These are phyloP conservation scores for Leucocoprinus birnbaumii DNA, from an alignment of 768 basidiomycete genomes.

Conservation along the genomic window DNA sequence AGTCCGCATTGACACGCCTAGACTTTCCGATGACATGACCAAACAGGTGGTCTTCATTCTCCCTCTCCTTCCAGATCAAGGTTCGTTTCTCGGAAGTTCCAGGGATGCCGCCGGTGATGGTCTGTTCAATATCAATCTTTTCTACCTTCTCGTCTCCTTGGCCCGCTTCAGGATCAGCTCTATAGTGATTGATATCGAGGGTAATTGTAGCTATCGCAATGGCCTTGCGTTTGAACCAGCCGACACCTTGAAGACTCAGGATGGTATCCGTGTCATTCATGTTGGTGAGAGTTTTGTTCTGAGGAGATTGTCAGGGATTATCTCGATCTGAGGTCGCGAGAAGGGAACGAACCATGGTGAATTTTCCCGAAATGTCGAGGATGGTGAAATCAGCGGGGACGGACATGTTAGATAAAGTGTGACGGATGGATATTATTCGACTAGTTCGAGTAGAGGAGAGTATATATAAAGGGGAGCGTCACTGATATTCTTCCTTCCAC, in stretches of 20 bases:
- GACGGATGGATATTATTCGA: too few relatives aligned
- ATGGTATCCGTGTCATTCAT: constrained; percentile 48
- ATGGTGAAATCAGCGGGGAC: constrained; percentile 58
- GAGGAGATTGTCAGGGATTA: not conserved
- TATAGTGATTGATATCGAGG: constrained; percentile 62
- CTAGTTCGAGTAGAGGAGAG: not conserved
- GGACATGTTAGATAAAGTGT: constrained; percentile 46
- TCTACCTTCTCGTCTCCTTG: constrained; percentile 45
- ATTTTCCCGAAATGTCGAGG: constrained; percentile 60
- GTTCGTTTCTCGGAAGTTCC: constrained; percentile 54
- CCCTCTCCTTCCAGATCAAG: constrained; percentile 53
- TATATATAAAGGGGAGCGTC: not conserved
- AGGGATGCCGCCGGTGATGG: constrained; percentile 57
- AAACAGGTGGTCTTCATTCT: constrained; percentile 59
- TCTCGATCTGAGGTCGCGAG: not conserved
- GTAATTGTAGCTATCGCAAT: constrained; percentile 58
- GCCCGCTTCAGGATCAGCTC: constrained; percentile 27
- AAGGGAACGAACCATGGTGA: constrained; percentile 48
- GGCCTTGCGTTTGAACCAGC: constrained; percentile 67
- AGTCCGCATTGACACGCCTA: constrained; percentile 43
- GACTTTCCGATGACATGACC: constrained; percentile 55
- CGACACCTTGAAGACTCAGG: constrained; percentile 66
- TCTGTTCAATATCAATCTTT: constrained; percentile 66
- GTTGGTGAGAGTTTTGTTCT: constrained; percentile 74
- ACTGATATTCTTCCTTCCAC: not conserved